Base-by-base conservation (phyloP, 441 rosid species). In the Eutrema salsugineum region DNA sequence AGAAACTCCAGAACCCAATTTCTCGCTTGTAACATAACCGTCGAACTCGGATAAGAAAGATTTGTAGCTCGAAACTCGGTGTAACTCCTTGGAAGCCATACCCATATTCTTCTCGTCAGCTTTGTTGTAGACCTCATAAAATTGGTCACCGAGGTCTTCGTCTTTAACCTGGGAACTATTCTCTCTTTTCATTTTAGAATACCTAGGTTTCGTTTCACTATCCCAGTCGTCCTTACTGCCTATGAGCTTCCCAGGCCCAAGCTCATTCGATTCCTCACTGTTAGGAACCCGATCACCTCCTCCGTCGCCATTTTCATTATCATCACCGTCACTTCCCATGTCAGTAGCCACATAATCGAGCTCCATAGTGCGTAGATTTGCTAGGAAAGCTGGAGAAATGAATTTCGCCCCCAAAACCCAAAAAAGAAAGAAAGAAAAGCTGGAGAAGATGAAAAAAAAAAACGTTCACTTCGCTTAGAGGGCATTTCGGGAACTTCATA, bases 1-100 rank as follows among this genome's bases (percentile, higher is more conserved):
- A 2, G 88, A 85, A 2, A 84, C 72, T 42, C 86, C 83, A 2
- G 63, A 76, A 71, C 71, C 62, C 77, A 71, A 68, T 78, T 77
- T 86, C 79, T 86, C 88, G 59, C 81, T 88, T 32, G 96, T 88
- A 10, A 88, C 88, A 30, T 82, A 90, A 72, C 87, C 91, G 68
- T 93, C 95, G 62, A 90, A 88, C 79, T 93, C 93, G 0, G 91
- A 79, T 69, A 87, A 70, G 79, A 83, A 66, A 12, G 85, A 69
- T 47, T 71, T 83, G 59, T 86, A 84, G 30, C 74, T 66, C 1
- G 5, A 47, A 63, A 53, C 59, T 84, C 85, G 24, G 15, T 70
- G 33, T 11, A 67, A 77, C 50, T 61, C 54, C 66, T 61, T 69
- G 8, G 35, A 11, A 12, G 32, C 63, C 36, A 17, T 33, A 16